Conservation (phyloP, 495 filamentous ascomycete genomes). For the Penicillium canescens region DNA sequence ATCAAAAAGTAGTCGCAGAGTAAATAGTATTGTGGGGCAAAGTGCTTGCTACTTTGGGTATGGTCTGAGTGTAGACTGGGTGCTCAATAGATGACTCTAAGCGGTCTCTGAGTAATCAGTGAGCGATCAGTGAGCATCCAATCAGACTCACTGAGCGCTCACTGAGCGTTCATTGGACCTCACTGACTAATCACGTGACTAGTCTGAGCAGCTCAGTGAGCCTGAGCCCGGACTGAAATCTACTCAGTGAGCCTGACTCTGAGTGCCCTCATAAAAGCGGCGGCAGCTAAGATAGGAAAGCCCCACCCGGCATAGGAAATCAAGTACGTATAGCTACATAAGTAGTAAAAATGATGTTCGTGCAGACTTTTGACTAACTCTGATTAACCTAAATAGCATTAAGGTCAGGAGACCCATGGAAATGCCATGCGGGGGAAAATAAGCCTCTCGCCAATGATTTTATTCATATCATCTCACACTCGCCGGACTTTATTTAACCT, state of each 20-base stretch:
- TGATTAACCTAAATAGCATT: constrained; percentile 2
- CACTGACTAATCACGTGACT: no score
- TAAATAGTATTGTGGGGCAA: no score
- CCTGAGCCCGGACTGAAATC: constrained; percentile 15
- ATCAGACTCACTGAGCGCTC: no score
- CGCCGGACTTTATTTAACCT: not conserved
- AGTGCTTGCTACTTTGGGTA: no score
- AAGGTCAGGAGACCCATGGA: constrained; percentile 4
- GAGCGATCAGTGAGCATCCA: no score
- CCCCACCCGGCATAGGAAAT: constrained; percentile 16
- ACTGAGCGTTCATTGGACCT: no score
- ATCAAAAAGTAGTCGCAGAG: no score
- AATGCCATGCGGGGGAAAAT: not conserved
- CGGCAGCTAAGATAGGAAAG: constrained; percentile 23
- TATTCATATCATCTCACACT: not conserved
- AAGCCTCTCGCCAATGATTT: not conserved
- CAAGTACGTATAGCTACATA: no score
- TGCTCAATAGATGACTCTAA: no score
- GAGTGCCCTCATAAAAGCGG: constrained; percentile 25
- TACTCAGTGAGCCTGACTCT: constrained; percentile 23
- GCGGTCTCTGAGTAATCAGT: no score
- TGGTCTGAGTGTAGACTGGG: no score
- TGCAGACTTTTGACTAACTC: not conserved
- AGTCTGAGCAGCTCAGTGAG: constrained; percentile 12
- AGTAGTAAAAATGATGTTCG: no score